Conservation (phyloP, 2,329 filamentous ascomycete genomes). For the Falciphora oryzae region DNA sequence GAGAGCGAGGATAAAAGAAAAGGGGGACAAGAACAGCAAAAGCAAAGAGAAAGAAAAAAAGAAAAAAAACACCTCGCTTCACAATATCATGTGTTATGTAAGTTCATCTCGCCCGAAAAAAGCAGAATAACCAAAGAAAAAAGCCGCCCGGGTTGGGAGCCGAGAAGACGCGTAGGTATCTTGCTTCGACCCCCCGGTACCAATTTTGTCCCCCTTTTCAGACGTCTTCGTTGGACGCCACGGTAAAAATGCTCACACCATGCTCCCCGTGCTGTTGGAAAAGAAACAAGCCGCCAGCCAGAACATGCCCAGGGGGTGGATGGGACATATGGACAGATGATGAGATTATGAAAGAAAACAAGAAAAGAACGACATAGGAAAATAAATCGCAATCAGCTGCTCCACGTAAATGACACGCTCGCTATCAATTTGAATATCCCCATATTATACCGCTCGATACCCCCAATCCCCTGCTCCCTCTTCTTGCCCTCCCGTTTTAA, state of each 20-base stretch:
- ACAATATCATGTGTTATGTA: neutral
- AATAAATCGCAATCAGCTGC: too few species aligned
- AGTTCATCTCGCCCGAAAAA: too few species aligned
- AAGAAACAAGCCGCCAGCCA: neutral
- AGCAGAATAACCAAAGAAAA: conserved; percentile 11
- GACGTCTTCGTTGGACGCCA: neutral
- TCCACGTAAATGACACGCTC: neutral
- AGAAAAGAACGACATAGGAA: neutral
- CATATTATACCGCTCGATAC: neutral
- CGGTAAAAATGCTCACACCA: neutral
- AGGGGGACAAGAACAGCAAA: neutral
- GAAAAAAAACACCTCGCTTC: neutral
- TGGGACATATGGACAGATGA: neutral
- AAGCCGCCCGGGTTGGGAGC: neutral
- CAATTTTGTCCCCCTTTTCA: too few species aligned
- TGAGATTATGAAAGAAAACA: too few species aligned
- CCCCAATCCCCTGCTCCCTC: too few species aligned
- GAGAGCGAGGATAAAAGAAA: neutral
- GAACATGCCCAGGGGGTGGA: too few species aligned
- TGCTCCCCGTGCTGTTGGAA: neutral
- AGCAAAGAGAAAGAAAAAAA: conserved; percentile 8
- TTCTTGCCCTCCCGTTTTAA: neutral
- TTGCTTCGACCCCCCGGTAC: neutral
- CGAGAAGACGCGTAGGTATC: neutral
- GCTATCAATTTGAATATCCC: neutral